These are phyloP conservation scores for Dothiorella sarmentorum DNA, from an alignment of 2,329 filamentous ascomycete genomes.

Conservation along the genomic window DNA sequence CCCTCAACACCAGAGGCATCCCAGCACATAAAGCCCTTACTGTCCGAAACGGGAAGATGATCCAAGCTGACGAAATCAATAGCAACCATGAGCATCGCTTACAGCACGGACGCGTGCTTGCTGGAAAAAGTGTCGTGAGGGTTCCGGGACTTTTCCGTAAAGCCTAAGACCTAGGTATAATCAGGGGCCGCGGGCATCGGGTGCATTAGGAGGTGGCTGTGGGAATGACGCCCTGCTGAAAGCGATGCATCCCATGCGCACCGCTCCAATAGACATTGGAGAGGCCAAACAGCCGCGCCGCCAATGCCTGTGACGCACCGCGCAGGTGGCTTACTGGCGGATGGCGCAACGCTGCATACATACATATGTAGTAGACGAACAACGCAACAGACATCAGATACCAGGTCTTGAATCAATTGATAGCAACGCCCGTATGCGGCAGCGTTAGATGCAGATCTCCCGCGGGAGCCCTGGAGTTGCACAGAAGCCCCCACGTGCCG, in stretches of 20 bases:
- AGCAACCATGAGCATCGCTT: conserved; percentile 8
- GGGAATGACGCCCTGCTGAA: background rate
- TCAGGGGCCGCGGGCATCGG: conserved; percentile 7
- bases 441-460: conserved; percentile 18
- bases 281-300: background rate
- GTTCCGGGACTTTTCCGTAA: background rate
- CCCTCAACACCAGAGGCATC: no score
- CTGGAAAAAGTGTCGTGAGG: background rate
- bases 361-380: no score
- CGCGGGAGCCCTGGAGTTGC: conserved; percentile 12
- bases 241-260: background rate
- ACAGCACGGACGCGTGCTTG: background rate
- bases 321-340: background rate
- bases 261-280: background rate
- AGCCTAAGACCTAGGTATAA: background rate
- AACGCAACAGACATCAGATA: no score
- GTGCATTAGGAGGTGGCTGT: conserved; percentile 16
- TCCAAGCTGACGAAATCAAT: background rate
- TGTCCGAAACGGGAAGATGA: background rate
- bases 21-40: no score
- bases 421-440: conserved; percentile 13
- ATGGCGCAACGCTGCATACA: background rate
- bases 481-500: conserved; percentile 16
- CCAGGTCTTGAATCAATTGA: background rate
- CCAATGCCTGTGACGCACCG: background rate